Base-by-base conservation (phyloP, 805 yeast genomes). In the Spathaspora sp. region DNA sequence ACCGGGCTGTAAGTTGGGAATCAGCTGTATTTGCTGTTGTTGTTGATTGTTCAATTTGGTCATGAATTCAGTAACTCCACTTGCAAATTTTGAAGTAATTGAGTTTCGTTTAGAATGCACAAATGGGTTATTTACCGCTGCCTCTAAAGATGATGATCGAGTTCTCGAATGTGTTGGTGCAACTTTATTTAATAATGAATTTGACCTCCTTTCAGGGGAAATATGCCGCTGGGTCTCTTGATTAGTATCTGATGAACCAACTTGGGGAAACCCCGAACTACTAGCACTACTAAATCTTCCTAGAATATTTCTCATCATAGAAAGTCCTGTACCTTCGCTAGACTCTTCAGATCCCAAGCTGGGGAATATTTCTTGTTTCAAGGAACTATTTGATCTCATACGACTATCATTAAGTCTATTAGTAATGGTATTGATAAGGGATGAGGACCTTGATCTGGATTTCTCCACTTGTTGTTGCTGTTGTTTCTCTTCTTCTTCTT, bases 21-120 rank as follows among this genome's bases (percentile, higher is more conserved):
- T 18, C 17, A 44, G 35, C 10, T 11, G 35, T 31, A 31, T 11
- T 35, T 35, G 40, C 14, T 35, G 40, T 16, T 14, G 40, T 26
- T 44, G 49, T 32, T 44, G 52, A 19, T 61, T 55, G 54, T 70
- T 72, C 20, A 73, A 60, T 52, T 70, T 73, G 14, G 71, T 72
- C 75, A 74, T 73, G 43, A 74, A 68, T 51, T 74, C 78, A 14
- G 69, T 55, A 8, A 74, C 71, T 0, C 78, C 78, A n/a, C 55
- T 62, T n/a, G 73, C 62, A 43, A 73, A 59, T 56, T 72, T 74
- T 19, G 71, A 61, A n/a, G 74, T 68, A 14, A 70, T 64, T 10
- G 73, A 66, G 50, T 63, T 67, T 31, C 69, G 59, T 50, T 68
- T 65, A 20, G 52, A 52, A n/a, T 54, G 59, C n/a, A 55, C 50